Evolutionary conservation across 164 flowering plant species (phyloP), one percentile per base, ranked within the genome.

Genomic region (Vitis labrusca): DNA sequence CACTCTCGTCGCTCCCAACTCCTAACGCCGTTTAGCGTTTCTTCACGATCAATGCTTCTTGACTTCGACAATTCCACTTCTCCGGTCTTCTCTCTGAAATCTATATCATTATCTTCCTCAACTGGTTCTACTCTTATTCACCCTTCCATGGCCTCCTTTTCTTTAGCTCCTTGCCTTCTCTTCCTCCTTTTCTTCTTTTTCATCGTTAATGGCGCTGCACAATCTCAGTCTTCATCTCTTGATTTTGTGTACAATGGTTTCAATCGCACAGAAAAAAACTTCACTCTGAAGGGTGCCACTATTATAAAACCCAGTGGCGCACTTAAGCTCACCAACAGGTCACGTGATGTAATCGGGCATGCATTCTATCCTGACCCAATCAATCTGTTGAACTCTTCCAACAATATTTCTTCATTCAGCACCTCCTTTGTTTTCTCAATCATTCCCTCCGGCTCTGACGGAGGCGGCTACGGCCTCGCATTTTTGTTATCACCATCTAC

Each of bases 401-500:
- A n/a, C 14, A 66, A 50, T 2, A 74, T 17, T 56, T 66, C 76
- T 52, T 86, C 90, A 6, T 87, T 87, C 77, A 80, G 76, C 77
- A 81, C 86, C 7, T 16, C 50, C 49, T 85, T 87, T 53, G 86
- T 82, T 15, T 85, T 87, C 59, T 71, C 79, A 0, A 80, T 85
- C 2, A 71, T 71, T 14, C 63, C 84, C 1, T 54, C 72, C 5
- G 19, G 61, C 13, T 17, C 70, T 1, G 63, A 66, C 23, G 11
- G 12, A 9, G 86, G 84, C 1, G 85, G 88, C 3, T 78, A 65
- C 63, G 90, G 90, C 67, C 63, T 87, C 6, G 83, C 84, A 30
- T 87, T 87, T 73, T 53, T 67, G 1, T 52, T 85, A 7, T 62
- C 87, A 10, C 88, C 88, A 0, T 53, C 77, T 4, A 50, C 65